Conservation (phyloP, 768 basidiomycete species). For the Lentinula edodes region DNA sequence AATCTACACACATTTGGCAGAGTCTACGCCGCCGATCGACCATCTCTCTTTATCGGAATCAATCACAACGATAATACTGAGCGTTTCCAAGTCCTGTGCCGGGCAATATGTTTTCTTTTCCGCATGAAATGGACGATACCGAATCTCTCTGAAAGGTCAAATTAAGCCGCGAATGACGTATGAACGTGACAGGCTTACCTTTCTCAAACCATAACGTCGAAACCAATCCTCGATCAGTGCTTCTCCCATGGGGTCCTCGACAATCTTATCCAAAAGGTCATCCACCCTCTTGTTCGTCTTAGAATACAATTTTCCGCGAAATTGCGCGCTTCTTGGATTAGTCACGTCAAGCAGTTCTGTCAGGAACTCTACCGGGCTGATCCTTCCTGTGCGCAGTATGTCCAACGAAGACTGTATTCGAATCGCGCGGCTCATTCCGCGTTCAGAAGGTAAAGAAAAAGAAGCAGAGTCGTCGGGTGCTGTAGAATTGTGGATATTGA, state of each 20-base stretch:
- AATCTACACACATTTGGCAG: neutral
- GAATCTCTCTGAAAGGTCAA: neutral
- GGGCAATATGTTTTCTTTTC: neutral
- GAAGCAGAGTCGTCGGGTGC: neutral
- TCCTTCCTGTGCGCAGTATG: slow-evolving; percentile 1
- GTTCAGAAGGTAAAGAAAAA: neutral
- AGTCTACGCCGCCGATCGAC: neutral
- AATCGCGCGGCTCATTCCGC: neutral
- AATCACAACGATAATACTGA: neutral
- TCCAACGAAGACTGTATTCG: neutral
- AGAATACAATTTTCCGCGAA: slow-evolving; percentile 4
- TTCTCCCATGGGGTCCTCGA: neutral
- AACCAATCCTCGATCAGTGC: neutral
- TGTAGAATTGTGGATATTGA: neutral
- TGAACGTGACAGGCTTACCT: neutral
- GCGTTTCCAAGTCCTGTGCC: neutral
- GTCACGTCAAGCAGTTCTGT: neutral
- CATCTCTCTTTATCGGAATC: neutral
- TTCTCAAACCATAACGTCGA: neutral
- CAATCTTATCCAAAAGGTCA: neutral
- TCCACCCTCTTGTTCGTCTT: neutral
- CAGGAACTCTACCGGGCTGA: slow-evolving; percentile 2
- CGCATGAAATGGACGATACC: neutral
- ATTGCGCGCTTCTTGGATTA: neutral
- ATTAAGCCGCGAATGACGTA: neutral